These are phyloP conservation scores for Malus sylvestris DNA, from an alignment of 306 rosid genomes.

Conservation along the genomic window DNA sequence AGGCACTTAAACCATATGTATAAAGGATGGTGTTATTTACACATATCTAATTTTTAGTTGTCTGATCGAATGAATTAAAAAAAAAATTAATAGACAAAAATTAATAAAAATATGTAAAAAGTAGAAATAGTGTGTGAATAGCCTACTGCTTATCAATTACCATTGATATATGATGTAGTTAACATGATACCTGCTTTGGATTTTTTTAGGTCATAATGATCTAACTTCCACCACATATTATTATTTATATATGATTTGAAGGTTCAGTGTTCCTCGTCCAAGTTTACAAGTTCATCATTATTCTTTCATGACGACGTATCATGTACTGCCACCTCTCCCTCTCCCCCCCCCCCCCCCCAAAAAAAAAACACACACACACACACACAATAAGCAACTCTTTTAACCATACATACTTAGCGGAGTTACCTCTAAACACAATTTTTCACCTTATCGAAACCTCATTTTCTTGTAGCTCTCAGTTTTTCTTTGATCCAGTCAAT, in stretches of 20 bases:
- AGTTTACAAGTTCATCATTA: not conserved
- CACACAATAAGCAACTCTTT: not conserved
- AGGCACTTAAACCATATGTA: constrained; percentile 6
- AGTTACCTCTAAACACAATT: not conserved
- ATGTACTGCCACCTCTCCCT: constrained; percentile 22
- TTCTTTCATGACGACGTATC: constrained; percentile 27
- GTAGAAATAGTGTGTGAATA: no score
- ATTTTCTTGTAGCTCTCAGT: no score
- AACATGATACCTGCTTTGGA: not conserved
- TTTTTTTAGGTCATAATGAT: not conserved
- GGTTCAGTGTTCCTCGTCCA: constrained; percentile 21
- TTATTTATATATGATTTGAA: not conserved
- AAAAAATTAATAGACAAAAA: no score
- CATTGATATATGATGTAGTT: not conserved
- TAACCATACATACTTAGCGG: not conserved
- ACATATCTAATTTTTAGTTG: no score
- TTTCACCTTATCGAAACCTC: no score
- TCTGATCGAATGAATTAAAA: no score
- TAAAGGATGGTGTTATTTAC: not conserved
- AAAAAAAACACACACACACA: no score
- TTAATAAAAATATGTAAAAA: no score
- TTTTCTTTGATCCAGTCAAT: no score
- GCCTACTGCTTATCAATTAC: not conserved
- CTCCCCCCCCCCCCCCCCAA: not conserved
- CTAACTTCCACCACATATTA: not conserved